A percentile compares a stretch with the other conserved stretches of the same genome.
phyloP scores from a whole-genome alignment of 352 stramenopile species.

The Pythium volutum region DNA sequence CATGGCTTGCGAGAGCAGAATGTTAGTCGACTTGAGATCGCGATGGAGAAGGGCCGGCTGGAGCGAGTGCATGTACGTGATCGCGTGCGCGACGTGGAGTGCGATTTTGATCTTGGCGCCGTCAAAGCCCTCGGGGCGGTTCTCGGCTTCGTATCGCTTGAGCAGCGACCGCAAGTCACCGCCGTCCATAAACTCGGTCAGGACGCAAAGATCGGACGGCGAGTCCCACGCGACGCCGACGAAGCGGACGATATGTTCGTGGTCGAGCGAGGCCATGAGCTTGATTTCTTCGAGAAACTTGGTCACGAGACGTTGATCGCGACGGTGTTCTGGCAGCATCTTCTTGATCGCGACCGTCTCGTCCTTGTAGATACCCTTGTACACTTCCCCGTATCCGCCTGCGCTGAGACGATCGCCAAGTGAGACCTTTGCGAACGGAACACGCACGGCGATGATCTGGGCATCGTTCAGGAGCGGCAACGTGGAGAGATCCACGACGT shows the following conservation, averaged over 20 bases:
- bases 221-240: slow-evolving; percentile 46
- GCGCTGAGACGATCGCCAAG: slow-evolving; percentile 4
- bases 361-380: slow-evolving; percentile 28
- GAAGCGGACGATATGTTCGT: slow-evolving; percentile 42
- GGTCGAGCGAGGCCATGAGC: slow-evolving; percentile 35
- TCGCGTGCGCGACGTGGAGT: slow-evolving; percentile 1
- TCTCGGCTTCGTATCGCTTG: slow-evolving; percentile 32
- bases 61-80: slow-evolving; percentile 6
- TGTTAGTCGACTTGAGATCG: slow-evolving; percentile 10
- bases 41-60: background rate
- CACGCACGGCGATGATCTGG: background rate
- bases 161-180: slow-evolving; percentile 20
- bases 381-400: slow-evolving; percentile 32
- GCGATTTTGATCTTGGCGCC: slow-evolving; percentile 4
- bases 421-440: background rate
- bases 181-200: slow-evolving; percentile 29
- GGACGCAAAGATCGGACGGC: slow-evolving; percentile 37
- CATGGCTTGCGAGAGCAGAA: background rate
- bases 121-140: slow-evolving; percentile 36
- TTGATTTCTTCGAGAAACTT: slow-evolving; percentile 43
- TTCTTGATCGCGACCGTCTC: slow-evolving; percentile 42
- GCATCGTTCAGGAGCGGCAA: no score
- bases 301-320: slow-evolving; percentile 9
- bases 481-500: no score
- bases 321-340: slow-evolving; percentile 28